A percentile compares a stretch with the other conserved stretches of the same genome.
These are phyloP conservation scores for Phyllosticta capitalensis DNA, from an alignment of 2,329 filamentous ascomycete genomes.

Conservation along the genomic window DNA sequence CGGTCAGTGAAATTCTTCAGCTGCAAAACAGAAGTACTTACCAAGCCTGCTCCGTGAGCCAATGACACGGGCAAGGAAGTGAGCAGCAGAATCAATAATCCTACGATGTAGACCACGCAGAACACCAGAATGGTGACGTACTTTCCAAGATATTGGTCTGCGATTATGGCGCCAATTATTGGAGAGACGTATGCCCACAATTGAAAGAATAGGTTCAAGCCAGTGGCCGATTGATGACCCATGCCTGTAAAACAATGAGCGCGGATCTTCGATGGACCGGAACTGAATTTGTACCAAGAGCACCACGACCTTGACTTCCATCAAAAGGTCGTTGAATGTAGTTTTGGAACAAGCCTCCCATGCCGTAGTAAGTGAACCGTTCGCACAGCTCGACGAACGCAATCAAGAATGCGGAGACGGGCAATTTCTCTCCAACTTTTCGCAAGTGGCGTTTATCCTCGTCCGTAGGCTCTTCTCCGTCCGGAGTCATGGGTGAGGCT, in stretches of 20 bases:
- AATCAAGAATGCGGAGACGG: constrained; percentile 26
- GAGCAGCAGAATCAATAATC: constrained; percentile 52
- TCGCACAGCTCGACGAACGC: constrained; percentile 30
- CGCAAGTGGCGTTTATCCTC: constrained; percentile 24
- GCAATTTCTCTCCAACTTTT: constrained; percentile 26
- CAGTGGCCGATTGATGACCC: constrained; percentile 25
- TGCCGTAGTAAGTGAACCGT: constrained; percentile 24
- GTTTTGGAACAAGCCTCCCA: constrained; percentile 29
- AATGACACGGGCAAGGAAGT: constrained; percentile 53
- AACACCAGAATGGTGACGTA: constrained; percentile 57
- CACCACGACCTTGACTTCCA: constrained; percentile 14
- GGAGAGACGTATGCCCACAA: constrained; percentile 30
- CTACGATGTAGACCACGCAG: constrained; percentile 48
- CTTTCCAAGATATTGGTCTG: constrained; percentile 55
- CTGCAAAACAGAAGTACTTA: constrained; percentile 1
- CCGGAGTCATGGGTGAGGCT: not conserved
- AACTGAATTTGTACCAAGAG: constrained; percentile 2
- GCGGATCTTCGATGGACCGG: not conserved
- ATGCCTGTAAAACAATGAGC: constrained; percentile 16
- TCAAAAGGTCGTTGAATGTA: constrained; percentile 22
- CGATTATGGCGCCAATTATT: constrained; percentile 34
- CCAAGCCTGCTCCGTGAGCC: constrained; percentile 24
- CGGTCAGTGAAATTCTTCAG: constrained; percentile 1
- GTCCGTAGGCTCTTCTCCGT: constrained; percentile 24
- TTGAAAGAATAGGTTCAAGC: constrained; percentile 27